Evolutionary conservation across 2,329 filamentous ascomycete genomes (phyloP).

Genomic region (Diaporthe velutina): DNA sequence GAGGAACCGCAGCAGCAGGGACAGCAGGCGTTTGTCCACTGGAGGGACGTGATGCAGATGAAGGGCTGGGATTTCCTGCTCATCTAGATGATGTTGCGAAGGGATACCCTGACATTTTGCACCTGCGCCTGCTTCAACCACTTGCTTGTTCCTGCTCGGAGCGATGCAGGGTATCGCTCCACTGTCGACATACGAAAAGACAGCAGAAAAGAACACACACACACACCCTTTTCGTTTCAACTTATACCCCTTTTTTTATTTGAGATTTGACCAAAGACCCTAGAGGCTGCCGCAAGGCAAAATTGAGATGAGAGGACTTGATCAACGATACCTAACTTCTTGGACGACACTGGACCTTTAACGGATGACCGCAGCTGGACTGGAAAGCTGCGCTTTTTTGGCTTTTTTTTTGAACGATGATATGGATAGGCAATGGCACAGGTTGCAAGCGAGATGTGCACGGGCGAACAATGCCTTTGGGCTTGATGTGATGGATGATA

Average conservation of each 20-base stretch:
- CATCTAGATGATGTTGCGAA: slow-evolving; percentile 66
- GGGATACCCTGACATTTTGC: slow-evolving; percentile 39
- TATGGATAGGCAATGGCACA: slow-evolving; percentile 12
- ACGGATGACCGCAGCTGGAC: slow-evolving; percentile 38
- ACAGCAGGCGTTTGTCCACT: slow-evolving; percentile 77
- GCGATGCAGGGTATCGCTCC: slow-evolving; percentile 37
- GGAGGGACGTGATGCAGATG: slow-evolving; percentile 92
- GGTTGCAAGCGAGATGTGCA: slow-evolving; percentile 13
- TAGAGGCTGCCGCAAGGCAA: slow-evolving; percentile 40
- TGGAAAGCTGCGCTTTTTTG: slow-evolving; percentile 37
- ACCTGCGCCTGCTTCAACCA: slow-evolving; percentile 22
- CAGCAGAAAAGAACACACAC: slow-evolving; percentile 30
- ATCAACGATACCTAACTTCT: slow-evolving; percentile 38
- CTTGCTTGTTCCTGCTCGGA: slow-evolving; percentile 37
- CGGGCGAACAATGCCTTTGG: slow-evolving; percentile 31
- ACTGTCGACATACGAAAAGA: slow-evolving; percentile 32
- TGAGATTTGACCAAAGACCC: slow-evolving; percentile 37
- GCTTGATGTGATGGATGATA: slow-evolving; percentile 33
- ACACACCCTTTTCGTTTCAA: slow-evolving; percentile 46
- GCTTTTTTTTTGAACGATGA: slow-evolving; percentile 26
- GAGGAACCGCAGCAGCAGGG: slow-evolving; percentile 49
- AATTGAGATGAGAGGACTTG: slow-evolving; percentile 29
- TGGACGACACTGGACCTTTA: slow-evolving; percentile 40
- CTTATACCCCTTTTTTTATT: slow-evolving; percentile 40
- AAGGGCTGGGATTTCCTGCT: slow-evolving; percentile 94